Conservation (phyloP, 208 protist genomes). For the Leishmania turanica region DNA sequence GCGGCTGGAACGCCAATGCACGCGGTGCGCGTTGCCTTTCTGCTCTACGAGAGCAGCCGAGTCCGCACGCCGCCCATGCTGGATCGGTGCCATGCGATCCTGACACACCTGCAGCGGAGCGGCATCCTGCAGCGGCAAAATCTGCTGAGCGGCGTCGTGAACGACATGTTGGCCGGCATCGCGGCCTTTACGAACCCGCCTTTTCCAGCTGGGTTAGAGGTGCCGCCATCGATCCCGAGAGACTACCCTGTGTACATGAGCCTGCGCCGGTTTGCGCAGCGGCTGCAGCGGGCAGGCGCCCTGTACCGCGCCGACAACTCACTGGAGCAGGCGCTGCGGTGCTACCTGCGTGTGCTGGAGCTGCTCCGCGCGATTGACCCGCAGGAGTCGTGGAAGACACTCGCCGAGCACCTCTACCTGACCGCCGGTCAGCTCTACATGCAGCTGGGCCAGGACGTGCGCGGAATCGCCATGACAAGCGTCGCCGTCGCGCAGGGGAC, state of each 20-base stretch:
- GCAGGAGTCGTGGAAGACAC: constrained; percentile 47
- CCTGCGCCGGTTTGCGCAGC: constrained; percentile 54
- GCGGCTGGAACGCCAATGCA: constrained; percentile 38
- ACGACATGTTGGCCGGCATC: constrained; percentile 62
- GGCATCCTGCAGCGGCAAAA: constrained; percentile 42
- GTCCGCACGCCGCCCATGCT: constrained; percentile 57
- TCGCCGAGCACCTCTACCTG: constrained; percentile 66
- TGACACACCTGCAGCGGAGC: constrained; percentile 53
- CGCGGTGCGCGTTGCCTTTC: constrained; percentile 58
- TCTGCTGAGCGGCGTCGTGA: constrained; percentile 49
- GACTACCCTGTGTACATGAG: constrained; percentile 49
- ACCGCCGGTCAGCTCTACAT: constrained; percentile 61
- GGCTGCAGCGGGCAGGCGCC: constrained; percentile 51
- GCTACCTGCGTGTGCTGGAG: constrained; percentile 66
- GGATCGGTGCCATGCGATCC: constrained; percentile 42
- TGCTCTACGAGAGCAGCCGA: constrained; percentile 74
- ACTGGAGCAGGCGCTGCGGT: constrained; percentile 57
- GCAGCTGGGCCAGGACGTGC: constrained; percentile 56
- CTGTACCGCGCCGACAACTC: constrained; percentile 56
- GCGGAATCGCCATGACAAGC: constrained; percentile 51
- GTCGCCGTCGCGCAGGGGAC: constrained; percentile 58
- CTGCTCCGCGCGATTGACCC: constrained; percentile 54
- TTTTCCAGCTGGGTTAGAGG: constrained; percentile 41
- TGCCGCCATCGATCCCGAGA: constrained; percentile 42
- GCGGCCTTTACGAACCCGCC: constrained; percentile 74